Evolutionary conservation across 1,284 basidiomycete species (phyloP).

Genomic region (Porodaedalea pini): DNA sequence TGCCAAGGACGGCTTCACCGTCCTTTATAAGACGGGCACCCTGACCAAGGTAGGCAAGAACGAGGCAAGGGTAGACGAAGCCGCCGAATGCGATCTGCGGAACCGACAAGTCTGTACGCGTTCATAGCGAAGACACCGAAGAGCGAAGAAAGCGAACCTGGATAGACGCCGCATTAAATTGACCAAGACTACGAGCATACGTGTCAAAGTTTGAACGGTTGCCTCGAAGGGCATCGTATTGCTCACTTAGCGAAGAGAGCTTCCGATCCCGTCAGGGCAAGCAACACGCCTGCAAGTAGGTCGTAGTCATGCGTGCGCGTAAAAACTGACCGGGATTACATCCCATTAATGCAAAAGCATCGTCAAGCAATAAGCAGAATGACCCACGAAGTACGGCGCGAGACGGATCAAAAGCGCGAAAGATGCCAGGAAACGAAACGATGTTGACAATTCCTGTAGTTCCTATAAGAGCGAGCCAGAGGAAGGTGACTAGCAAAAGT

Average conservation of each 20-base stretch:
- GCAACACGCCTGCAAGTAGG: slow-evolving; percentile 58
- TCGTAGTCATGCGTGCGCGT: slow-evolving; percentile 61
- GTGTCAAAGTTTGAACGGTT: neutral
- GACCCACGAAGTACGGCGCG: slow-evolving; percentile 56
- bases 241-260: slow-evolving; percentile 63
- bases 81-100: slow-evolving; percentile 50
- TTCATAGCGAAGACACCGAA: too few species aligned
- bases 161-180: slow-evolving; percentile 58
- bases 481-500: slow-evolving; percentile 44
- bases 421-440: slow-evolving; percentile 51
- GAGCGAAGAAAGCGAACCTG: too few species aligned
- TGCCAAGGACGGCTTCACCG: slow-evolving; percentile 44
- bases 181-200: slow-evolving; percentile 46
- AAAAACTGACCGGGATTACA: slow-evolving; percentile 42
- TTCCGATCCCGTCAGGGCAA: slow-evolving; percentile 65
- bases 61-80: slow-evolving; percentile 58
- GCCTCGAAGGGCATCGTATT: neutral
- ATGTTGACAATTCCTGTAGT: slow-evolving; percentile 59
- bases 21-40: slow-evolving; percentile 56
- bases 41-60: slow-evolving; percentile 67
- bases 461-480: slow-evolving; percentile 55
- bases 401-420: slow-evolving; percentile 65
- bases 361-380: neutral
- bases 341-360: neutral
- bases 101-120: too few species aligned